Evolutionary conservation across 495 filamentous ascomycete species (phyloP), one percentile per base, ranked within the genome.

Genomic region (Rusavskia elegans): DNA sequence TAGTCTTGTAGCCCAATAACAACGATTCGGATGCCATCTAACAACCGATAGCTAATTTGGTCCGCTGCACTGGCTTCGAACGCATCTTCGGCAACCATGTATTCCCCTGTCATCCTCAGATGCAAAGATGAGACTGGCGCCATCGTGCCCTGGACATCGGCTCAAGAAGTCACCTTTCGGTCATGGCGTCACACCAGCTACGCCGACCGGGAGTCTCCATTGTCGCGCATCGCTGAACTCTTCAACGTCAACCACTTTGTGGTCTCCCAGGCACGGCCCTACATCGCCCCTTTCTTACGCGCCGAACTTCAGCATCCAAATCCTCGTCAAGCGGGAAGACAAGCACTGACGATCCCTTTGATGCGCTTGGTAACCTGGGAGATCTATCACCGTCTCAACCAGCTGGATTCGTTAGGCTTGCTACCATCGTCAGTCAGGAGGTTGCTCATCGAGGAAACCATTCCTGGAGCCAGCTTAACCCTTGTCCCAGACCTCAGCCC

Each of bases 171-270:
- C 10, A 75, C 79, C 36, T 85, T 89, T 66, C 74, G 71, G 39
- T 76, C 82, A 20, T 85, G 80, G 77, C 80, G 78, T 19, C 77
- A 83, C 44, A 72, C 78, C 46, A 75, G 75, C 30, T 84, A 85
- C 66, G 39, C 49, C 39, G 87, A 87, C 53, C 80, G 79, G 42
- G 83, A 90, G 61, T 85, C 85, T 1, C 90, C 90, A 0, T 76
- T 95, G 5, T 73, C 79, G 37, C 80, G 90, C 42, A 84, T 95
- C 50, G 83, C 87, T 7, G 85, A 94, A 64, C 81, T 95, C 27
- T 95, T 95, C 75, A 95, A 95, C 63, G 83, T 95, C 56, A 89
- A 88, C 65, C 85, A 89, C 69, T 89, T 86, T 69, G 80, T 89
- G 54, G 78, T 89, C 54, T 82, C 78, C 53, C 85, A 88, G 64